Evolutionary conservation across 2,329 filamentous ascomycete species (phyloP).

Genomic region (Aspergillus caelatus): DNA sequence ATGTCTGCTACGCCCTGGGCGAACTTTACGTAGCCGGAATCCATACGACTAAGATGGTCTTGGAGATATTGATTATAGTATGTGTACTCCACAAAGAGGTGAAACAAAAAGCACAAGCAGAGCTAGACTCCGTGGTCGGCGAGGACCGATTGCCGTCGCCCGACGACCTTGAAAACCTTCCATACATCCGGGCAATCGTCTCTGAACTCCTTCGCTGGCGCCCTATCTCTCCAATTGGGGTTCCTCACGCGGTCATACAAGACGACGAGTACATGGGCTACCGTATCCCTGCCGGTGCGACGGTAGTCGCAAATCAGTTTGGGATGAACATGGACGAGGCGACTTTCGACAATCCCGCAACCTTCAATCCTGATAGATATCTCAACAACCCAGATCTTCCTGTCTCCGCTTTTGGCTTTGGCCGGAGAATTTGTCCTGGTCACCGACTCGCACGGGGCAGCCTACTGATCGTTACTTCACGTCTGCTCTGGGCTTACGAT

Average conservation of each 20-base stretch:
- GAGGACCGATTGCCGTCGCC: constrained; percentile 33
- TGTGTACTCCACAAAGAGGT: constrained; percentile 48
- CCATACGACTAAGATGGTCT: constrained; percentile 52
- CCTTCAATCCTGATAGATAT: constrained; percentile 41
- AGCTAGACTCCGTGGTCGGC: constrained; percentile 38
- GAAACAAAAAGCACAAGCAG: constrained; percentile 40
- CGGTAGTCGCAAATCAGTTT: constrained; percentile 47
- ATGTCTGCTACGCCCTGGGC: constrained; percentile 50
- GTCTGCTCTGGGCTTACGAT: constrained; percentile 14
- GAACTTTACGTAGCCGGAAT: constrained; percentile 51
- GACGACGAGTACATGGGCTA: constrained; percentile 54
- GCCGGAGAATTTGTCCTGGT: constrained; percentile 14
- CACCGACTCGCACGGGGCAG: constrained; percentile 7
- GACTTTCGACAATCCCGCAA: constrained; percentile 40
- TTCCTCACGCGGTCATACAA: constrained; percentile 50
- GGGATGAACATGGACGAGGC: constrained; percentile 44
- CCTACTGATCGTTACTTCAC: constrained; percentile 13
- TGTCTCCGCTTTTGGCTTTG: constrained; percentile 17
- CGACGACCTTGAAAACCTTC: constrained; percentile 31
- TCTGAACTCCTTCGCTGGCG: constrained; percentile 42
- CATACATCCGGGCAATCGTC: constrained; percentile 37
- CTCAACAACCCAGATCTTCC: constrained; percentile 19
- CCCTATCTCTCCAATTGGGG: constrained; percentile 47
- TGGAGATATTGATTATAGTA: constrained; percentile 52
- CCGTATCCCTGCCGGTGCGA: constrained; percentile 50